Conservation (phyloP, 2,329 filamentous ascomycete species). For the Plectosphaerella cucumerina region DNA sequence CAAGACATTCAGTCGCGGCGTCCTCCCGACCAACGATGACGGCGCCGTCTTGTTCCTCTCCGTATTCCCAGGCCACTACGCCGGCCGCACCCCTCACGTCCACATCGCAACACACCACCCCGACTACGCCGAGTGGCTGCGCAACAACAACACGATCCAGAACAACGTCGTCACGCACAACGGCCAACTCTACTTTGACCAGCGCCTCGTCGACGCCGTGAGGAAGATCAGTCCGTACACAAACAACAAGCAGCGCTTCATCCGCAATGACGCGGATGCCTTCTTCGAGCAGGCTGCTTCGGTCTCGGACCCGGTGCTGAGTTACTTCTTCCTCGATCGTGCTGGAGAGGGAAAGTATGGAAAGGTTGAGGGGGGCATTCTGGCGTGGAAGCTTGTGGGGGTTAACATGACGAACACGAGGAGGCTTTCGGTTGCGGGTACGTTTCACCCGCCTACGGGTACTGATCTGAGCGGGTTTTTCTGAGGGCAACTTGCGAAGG, state of each 20-base stretch:
- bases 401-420: not conserved
- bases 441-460: not conserved
- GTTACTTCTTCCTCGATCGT: conserved; percentile 1
- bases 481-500: too few species aligned
- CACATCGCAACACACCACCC: not conserved
- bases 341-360: not conserved
- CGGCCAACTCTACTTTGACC: conserved; percentile 1
- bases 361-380: not conserved
- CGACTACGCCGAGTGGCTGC: not conserved
- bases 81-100: not conserved
- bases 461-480: too few species aligned
- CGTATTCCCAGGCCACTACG: not conserved
- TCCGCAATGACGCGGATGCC: not conserved
- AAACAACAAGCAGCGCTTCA: not conserved
- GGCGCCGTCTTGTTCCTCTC: not conserved
- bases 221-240: not conserved
- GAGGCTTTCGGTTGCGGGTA: not conserved
- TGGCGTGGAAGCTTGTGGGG: not conserved
- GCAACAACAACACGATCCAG: conserved; percentile 4
- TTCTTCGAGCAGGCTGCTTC: not conserved
- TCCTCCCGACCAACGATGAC: not conserved
- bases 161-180: conserved; percentile 1
- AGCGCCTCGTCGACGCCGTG: conserved; percentile 1
- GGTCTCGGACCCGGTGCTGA: not conserved
- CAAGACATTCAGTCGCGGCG: not conserved